Percentiles rank a stretch among this genome's conserved stretches.
phyloP scores from a whole-genome alignment of 73 alveolate genomes.

The Paramecium bursaria region DNA sequence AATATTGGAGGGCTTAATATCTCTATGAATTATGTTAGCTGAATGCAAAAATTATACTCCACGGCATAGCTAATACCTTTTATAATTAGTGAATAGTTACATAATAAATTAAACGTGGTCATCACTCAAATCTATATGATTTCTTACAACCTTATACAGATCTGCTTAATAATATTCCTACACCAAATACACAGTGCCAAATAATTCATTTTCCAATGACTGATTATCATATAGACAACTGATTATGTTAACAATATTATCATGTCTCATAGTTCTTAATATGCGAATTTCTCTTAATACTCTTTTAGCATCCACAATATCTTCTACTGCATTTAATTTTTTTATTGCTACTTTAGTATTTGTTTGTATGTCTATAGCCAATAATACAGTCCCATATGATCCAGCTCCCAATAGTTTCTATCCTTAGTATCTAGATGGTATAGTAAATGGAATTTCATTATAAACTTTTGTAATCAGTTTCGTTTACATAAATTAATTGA shows the following conservation, averaged over 20 bases:
- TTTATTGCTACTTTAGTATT: constrained; percentile 89
- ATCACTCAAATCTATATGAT: constrained; percentile 57
- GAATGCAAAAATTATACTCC: constrained; percentile 67
- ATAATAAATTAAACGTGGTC: constrained; percentile 65
- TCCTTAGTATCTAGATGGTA: constrained; percentile 46
- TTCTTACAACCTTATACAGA: constrained; percentile 82
- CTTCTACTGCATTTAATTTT: constrained; percentile 88
- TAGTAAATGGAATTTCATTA: constrained; percentile 54
- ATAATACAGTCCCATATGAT: constrained; percentile 92
- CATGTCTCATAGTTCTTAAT: constrained; percentile 84
- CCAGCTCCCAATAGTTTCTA: constrained; percentile 80
- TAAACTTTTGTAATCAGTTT: constrained; percentile 8
- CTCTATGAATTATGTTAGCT: constrained; percentile 68
- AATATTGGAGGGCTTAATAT: constrained; percentile 68
- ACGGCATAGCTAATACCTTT: constrained; percentile 55
- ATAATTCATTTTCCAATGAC: constrained; percentile 68
- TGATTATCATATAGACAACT: constrained; percentile 71
- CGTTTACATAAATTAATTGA: no score
- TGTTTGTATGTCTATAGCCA: constrained; percentile 83
- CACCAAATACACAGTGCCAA: constrained; percentile 85
- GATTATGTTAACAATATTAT: constrained; percentile 75
- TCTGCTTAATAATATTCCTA: constrained; percentile 91
- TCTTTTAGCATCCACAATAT: constrained; percentile 88
- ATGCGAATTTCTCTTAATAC: constrained; percentile 87
- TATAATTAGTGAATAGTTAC: background rate